These are phyloP conservation scores for Colletotrichum lini DNA, from an alignment of 2,329 filamentous ascomycete species.

Conservation along the genomic window DNA sequence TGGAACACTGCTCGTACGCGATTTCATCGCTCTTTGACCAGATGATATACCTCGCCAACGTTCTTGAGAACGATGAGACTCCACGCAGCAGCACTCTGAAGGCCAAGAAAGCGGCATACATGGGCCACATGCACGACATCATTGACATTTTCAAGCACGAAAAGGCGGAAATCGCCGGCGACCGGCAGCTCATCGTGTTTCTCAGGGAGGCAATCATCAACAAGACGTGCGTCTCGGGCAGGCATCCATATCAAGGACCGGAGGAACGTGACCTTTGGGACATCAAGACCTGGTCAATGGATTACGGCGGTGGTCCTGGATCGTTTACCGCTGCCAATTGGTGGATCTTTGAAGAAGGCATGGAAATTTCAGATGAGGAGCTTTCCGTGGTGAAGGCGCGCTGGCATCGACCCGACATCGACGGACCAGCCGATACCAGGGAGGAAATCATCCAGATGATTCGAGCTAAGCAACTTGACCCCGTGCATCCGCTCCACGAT, in stretches of 20 bases:
- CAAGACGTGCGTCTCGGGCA: not conserved
- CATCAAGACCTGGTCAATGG: slow-evolving; percentile 2
- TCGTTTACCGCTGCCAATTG: slow-evolving; percentile 13
- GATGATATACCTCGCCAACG: slow-evolving; percentile 41
- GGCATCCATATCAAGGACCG: not conserved
- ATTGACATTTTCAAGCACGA: slow-evolving; percentile 19
- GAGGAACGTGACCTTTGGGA: slow-evolving; percentile 9
- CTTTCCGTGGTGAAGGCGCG: not conserved
- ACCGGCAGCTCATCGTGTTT: not conserved
- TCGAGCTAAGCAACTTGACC: not conserved
- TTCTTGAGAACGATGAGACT: slow-evolving; percentile 2
- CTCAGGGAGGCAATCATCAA: slow-evolving; percentile 14
- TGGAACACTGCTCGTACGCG: slow-evolving; percentile 23
- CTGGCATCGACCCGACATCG: not conserved
- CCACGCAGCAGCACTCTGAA: not conserved
- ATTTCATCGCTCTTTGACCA: slow-evolving; percentile 44
- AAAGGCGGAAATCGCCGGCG: slow-evolving; percentile 2
- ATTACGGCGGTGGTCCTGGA: slow-evolving; percentile 23
- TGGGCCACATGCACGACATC: slow-evolving; percentile 36
- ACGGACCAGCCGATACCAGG: not conserved
- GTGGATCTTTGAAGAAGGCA: slow-evolving; percentile 11
- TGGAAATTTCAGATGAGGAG: slow-evolving; percentile 14
- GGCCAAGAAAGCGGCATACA: slow-evolving; percentile 31
- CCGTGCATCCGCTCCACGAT: not conserved
- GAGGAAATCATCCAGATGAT: slow-evolving; percentile 2